phyloP scores from a whole-genome alignment of 306 rosid genomes.

The Acacia confusa region DNA sequence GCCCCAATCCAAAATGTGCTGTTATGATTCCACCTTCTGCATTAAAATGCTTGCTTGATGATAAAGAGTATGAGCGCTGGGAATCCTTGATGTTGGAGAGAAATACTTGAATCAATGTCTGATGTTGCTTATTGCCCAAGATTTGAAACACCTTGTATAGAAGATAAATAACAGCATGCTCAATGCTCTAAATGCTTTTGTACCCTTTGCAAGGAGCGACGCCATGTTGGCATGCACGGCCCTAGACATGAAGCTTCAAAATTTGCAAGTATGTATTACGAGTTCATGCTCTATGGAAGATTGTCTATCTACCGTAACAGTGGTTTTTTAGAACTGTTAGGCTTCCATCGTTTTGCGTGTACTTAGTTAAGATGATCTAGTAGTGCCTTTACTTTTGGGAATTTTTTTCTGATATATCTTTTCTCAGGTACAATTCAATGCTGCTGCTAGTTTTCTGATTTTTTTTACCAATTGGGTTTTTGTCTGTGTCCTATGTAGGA shows the following conservation, averaged over 20 bases:
- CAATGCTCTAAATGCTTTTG: slow-evolving; percentile 86
- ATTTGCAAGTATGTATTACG: slow-evolving; percentile 62
- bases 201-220: slow-evolving; percentile 78
- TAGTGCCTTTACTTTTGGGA: not conserved
- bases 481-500: not conserved
- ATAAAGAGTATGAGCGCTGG: slow-evolving; percentile 77
- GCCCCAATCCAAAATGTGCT: slow-evolving; percentile 70
- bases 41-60: slow-evolving; percentile 65
- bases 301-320: not conserved
- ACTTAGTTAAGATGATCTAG: not conserved
- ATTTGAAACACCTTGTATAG: slow-evolving; percentile 87
- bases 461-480: not conserved
- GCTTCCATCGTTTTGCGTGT: slow-evolving; percentile 3
- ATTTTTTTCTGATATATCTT: slow-evolving; percentile 1
- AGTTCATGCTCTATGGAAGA: not conserved
- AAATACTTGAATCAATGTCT: slow-evolving; percentile 77
- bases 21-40: slow-evolving; percentile 74
- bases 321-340: not conserved
- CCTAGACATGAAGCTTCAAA: slow-evolving; percentile 63
- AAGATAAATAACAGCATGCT: slow-evolving; percentile 84
- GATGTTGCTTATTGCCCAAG: slow-evolving; percentile 84
- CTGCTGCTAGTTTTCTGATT: slow-evolving; percentile 15
- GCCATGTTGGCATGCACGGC: slow-evolving; percentile 82
- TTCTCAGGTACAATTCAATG: slow-evolving; percentile 8
- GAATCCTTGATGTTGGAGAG: slow-evolving; percentile 71